phyloP scores from a whole-genome alignment of 495 filamentous ascomycete species.

The Penicillium pancosmium region DNA sequence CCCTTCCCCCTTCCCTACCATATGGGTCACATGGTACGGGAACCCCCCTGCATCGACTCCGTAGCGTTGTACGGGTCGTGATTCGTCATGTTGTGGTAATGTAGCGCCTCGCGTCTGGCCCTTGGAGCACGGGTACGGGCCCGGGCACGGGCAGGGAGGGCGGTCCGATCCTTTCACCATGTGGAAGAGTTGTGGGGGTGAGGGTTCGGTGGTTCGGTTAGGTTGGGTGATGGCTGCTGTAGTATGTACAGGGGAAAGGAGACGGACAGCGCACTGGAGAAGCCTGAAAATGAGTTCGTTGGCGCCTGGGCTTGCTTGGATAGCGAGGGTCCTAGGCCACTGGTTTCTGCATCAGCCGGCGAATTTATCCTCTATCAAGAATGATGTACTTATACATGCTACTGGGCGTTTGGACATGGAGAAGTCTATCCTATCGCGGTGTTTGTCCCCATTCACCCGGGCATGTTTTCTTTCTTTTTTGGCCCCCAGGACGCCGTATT shows the following conservation, averaged over 20 bases:
- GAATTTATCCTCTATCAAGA: not conserved
- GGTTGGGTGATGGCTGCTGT: not conserved
- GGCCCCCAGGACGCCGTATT: not conserved
- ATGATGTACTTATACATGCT: not conserved
- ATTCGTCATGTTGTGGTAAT: not conserved
- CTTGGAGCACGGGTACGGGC: not conserved
- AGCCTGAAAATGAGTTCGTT: not conserved
- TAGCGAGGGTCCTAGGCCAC: not conserved
- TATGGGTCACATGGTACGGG: not conserved
- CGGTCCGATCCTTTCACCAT: conserved; percentile 22
- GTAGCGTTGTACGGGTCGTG: not conserved
- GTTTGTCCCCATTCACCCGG: not conserved
- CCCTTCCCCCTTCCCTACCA: too few relatives aligned
- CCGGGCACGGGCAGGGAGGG: conserved; percentile 4
- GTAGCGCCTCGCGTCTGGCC: not conserved
- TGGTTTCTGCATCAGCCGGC: not conserved
- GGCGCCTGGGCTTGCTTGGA: conserved; percentile 12
- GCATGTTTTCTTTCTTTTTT: not conserved
- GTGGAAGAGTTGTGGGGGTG: conserved; percentile 6
- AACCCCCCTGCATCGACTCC: not conserved
- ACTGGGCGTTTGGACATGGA: not conserved
- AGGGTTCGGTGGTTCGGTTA: not conserved
- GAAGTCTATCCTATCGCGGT: not conserved
- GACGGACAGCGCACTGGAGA: not conserved
- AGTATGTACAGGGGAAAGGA: too few relatives aligned